Base-by-base conservation (phyloP, 352 stramenopile species). In the Phytophthora hibernalis region DNA sequence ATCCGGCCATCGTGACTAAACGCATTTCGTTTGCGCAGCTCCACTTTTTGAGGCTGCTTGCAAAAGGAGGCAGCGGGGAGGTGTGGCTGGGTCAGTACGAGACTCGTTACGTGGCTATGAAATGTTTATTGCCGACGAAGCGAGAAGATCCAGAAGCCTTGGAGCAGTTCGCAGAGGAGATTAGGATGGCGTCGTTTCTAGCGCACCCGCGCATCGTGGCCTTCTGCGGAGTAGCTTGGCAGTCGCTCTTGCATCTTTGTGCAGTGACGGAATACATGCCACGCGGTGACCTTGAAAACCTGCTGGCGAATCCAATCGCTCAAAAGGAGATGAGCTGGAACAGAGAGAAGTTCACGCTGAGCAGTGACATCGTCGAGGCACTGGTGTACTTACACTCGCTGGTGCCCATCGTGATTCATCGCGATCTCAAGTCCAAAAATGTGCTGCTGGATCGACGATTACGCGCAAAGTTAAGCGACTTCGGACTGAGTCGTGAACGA, bases 21-120 rank as follows among this genome's bases (percentile, higher is more conserved):
- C 83, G 83, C 20, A 91, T 94, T 48, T 83, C 82, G 5, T 91
- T 91, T 51, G 74, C 74, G 6, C 82, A 92, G 61, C 68, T 95
- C n/a, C 85, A 83, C 13, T 94, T 90, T 55, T 60, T 91, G 42
- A 68, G 82, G 11, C 62, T 91, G 26, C 61, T 95, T 9, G 87
- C 84, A 5, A 92, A 93, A 53, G 87, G 87, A 60, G 87, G 83
- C 20, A 93, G 85, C 38, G 87, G 87, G 8, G 85, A 95, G 54
- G 87, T 95, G 10, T 95, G 85, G 85, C 56, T 92, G n/a, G 85
- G 87, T 9, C 79, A 91, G 59, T 92, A 90, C 48, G 83, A 92
- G 59, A 70, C 78, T 33, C 73, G 81, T 5, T 89, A 91, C 55
- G 84, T 95, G 15, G 87, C 87, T 5, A 86, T 95, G 66, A 95